These are phyloP conservation scores for Colletotrichum sublineola DNA, from an alignment of 2,329 filamentous ascomycete species.

Conservation along the genomic window DNA sequence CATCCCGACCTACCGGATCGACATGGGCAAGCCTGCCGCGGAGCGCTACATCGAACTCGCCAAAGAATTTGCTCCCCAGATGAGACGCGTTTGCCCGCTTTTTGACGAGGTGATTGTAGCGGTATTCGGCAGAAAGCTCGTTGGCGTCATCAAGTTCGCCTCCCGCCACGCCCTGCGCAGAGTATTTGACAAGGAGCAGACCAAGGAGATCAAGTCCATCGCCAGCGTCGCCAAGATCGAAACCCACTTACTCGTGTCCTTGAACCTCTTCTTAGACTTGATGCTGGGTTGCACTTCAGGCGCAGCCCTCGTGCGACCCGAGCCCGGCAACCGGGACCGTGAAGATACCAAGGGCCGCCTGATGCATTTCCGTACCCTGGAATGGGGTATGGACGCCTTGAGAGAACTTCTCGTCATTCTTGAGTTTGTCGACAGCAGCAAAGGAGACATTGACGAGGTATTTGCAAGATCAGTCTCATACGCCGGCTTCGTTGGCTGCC, in stretches of 20 bases:
- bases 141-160: conserved; percentile 51
- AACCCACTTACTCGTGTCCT: conserved; percentile 68
- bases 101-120: conserved; percentile 63
- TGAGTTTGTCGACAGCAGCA: conserved; percentile 58
- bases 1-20: conserved; percentile 54
- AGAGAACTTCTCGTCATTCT: conserved; percentile 64
- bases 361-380: conserved; percentile 66
- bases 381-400: conserved; percentile 67
- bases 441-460: conserved; percentile 49
- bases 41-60: conserved; percentile 65
- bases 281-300: conserved; percentile 75
- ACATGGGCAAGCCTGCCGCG: conserved; percentile 66
- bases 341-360: conserved; percentile 48
- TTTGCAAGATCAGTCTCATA: conserved; percentile 64
- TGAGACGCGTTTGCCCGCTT: conserved; percentile 58
- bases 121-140: conserved; percentile 44
- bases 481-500: conserved; percentile 63
- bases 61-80: conserved; percentile 56
- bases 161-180: conserved; percentile 61
- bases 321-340: too few relatives aligned
- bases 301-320: background rate
- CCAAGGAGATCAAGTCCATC: conserved; percentile 69
- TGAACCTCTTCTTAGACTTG: conserved; percentile 72
- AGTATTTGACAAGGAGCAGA: conserved; percentile 67
- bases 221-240: conserved; percentile 61